Evolutionary conservation across 2,329 filamentous ascomycete species (phyloP).

Genomic region (Drechslera avenae): DNA sequence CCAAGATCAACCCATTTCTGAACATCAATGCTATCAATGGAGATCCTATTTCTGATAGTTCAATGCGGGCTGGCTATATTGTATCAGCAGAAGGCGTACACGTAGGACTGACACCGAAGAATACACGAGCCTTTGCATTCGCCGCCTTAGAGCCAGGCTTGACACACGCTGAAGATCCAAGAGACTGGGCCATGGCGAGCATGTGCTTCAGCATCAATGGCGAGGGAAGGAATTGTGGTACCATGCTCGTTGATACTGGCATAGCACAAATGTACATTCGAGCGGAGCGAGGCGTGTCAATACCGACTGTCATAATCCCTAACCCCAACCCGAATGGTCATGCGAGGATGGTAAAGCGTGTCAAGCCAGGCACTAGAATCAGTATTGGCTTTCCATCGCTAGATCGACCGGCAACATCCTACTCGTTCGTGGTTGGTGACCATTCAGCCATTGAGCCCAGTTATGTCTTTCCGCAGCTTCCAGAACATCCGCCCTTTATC

Average conservation of each 20-base stretch:
- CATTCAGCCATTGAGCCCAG: constrained; percentile 31
- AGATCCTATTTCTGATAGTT: constrained; percentile 4
- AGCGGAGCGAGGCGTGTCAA: constrained; percentile 30
- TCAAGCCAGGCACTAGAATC: constrained; percentile 38
- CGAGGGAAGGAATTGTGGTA: constrained; percentile 27
- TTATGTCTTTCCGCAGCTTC: constrained; percentile 35
- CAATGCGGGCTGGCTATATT: constrained; percentile 34
- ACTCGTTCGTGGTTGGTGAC: constrained; percentile 37
- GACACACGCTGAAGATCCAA: constrained; percentile 32
- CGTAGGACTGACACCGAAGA: constrained; percentile 35
- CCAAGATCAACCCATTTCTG: constrained; percentile 43
- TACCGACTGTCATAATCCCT: constrained; percentile 36
- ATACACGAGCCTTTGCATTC: constrained; percentile 30
- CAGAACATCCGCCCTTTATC: constrained; percentile 32
- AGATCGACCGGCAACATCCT: constrained; percentile 22
- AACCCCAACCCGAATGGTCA: constrained; percentile 39
- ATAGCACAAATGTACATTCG: constrained; percentile 46
- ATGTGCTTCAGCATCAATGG: constrained; percentile 40
- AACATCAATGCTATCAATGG: constrained; percentile 41
- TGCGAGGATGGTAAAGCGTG: constrained; percentile 36
- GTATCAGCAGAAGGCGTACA: constrained; percentile 38
- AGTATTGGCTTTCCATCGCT: constrained; percentile 31
- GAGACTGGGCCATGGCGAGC: constrained; percentile 44
- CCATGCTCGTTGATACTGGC: constrained; percentile 41
- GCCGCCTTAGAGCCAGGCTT: constrained; percentile 33